Evolutionary conservation across 208 protist species (phyloP).

Genomic region (Vickermania spadyakhi): DNA sequence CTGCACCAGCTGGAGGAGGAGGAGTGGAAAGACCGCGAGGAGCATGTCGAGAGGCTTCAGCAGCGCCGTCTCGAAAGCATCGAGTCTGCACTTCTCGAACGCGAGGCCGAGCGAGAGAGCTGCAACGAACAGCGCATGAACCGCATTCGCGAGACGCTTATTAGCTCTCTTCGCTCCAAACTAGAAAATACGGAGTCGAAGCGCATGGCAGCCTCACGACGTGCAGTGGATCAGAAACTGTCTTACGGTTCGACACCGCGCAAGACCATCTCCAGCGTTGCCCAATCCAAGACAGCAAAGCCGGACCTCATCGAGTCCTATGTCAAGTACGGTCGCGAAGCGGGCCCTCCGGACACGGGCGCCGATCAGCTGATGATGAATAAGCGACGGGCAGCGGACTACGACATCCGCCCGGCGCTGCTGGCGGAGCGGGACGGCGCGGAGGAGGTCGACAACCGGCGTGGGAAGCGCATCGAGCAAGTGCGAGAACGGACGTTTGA

Average conservation of each 20-base stretch:
- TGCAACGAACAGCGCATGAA: constrained; percentile 45
- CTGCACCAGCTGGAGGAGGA: constrained; percentile 77
- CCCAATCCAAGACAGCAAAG: background rate
- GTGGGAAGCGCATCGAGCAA: constrained; percentile 31
- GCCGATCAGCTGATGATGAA: constrained; percentile 1
- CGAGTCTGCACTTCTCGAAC: constrained; percentile 32
- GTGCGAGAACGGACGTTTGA: constrained; percentile 34
- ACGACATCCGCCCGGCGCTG: constrained; percentile 80
- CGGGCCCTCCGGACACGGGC: constrained; percentile 4
- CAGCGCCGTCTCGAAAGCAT: constrained; percentile 58
- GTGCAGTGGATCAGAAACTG: constrained; percentile 15
- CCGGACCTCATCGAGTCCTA: constrained; percentile 38
- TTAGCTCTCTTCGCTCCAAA: constrained; percentile 23
- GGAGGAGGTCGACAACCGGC: constrained; percentile 49
- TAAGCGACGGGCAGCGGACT: constrained; percentile 15
- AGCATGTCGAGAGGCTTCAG: constrained; percentile 61
- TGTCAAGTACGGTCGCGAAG: constrained; percentile 22
- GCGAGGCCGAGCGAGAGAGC: constrained; percentile 59
- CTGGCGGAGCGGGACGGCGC: constrained; percentile 40
- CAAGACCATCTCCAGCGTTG: background rate
- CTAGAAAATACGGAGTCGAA: constrained; percentile 43
- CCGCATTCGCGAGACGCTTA: constrained; percentile 34
- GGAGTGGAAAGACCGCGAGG: constrained; percentile 82
- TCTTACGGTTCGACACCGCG: constrained; percentile 5
- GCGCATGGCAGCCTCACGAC: constrained; percentile 20